Percentiles rank a stretch among this genome's conserved stretches.
These are phyloP conservation scores for Barnettozyma sucrosica DNA, from an alignment of 805 yeast genomes.

Conservation along the genomic window DNA sequence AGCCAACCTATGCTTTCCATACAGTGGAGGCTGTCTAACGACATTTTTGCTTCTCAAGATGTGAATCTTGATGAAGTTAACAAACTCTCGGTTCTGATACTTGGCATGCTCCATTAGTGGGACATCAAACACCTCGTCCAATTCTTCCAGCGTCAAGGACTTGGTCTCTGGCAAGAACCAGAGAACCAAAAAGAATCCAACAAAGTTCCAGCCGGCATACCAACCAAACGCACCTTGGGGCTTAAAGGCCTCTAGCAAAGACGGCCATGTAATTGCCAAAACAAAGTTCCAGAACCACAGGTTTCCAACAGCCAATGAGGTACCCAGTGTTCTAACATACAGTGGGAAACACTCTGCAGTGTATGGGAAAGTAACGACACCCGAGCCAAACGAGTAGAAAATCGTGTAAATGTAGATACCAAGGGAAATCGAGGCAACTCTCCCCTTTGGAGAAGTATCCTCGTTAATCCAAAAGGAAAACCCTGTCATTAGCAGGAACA, in stretches of 20 bases:
- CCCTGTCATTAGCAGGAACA: conserved; percentile 55
- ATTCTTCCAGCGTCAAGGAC: conserved; percentile 61
- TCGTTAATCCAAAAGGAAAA: conserved; percentile 66
- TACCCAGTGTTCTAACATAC: conserved; percentile 73
- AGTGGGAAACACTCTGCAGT: conserved; percentile 82
- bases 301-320: conserved; percentile 72
- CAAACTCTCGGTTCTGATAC: conserved; percentile 35
- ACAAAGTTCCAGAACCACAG: conserved; percentile 71
- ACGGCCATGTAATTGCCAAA: conserved; percentile 75
- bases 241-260: conserved; percentile 56
- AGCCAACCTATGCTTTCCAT: conserved; percentile 52
- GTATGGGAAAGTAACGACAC: conserved; percentile 86
- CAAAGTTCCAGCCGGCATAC: conserved; percentile 80
- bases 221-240: conserved; percentile 86
- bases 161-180: conserved; percentile 68
- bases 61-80: conserved; percentile 39
- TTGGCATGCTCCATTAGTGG: conserved; percentile 51
- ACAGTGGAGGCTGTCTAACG: conserved; percentile 48
- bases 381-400: conserved; percentile 79
- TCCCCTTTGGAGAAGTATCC: conserved; percentile 36
- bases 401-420: conserved; percentile 72
- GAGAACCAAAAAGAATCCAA: conserved; percentile 64
- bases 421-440: conserved; percentile 60
- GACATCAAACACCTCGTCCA: conserved; percentile 64
- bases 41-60: conserved; percentile 44